Base-by-base conservation (phyloP, 2,329 filamentous ascomycete genomes). In the Nemania abortiva region DNA sequence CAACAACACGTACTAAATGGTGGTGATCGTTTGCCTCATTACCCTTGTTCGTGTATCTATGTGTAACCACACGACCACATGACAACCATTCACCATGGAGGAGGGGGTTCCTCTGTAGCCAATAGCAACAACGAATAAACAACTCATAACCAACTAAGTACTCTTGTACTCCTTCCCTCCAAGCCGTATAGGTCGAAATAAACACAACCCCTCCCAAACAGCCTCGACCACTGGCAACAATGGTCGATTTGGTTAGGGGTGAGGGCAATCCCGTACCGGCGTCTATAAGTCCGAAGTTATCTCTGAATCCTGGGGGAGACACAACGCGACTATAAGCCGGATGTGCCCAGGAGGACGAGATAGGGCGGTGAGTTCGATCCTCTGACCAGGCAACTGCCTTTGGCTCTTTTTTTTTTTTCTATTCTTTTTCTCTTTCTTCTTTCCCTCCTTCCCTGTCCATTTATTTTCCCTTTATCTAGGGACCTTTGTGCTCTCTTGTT, bases 201-300 rank as follows among this genome's bases (percentile, higher is more conserved):
- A 53, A 39, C 58, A 37, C 22, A 42, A 20, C 9, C 0, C 18
- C 7, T 20, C 15, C 3, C 58, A 61, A 27, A n/a, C 20, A 52
- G 22, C 29, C 27, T 24, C 52, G 18, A 34, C 52, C 15, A 13
- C n/a, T 54, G n/a, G 22, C 31, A 6, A 11, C 31, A 63, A 39
- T 63, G 61, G 61, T 49, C 27, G 1, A 56, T 24, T 63, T 34
- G 61, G 52, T 63, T 56, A 5, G 49, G 24, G 59, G 52, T 18
- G 39, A 55, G 15, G 31, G 24, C 39, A 63, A 55, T 50, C 53
- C 39, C 61, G 53, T 56, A 63, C 61, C 61, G 53, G 61, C 61
- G 42, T 47, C 61, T 63, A 50, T 63, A 55, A 63, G 61, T 56
- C 61, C 53, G 61, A 56, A 62, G 59, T 62, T 62, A 62, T 24